A percentile compares a stretch with the other conserved stretches of the same genome.
phyloP scores from a whole-genome alignment of 768 basidiomycete genomes.

The Tylopilus vinaceipallidus region DNA sequence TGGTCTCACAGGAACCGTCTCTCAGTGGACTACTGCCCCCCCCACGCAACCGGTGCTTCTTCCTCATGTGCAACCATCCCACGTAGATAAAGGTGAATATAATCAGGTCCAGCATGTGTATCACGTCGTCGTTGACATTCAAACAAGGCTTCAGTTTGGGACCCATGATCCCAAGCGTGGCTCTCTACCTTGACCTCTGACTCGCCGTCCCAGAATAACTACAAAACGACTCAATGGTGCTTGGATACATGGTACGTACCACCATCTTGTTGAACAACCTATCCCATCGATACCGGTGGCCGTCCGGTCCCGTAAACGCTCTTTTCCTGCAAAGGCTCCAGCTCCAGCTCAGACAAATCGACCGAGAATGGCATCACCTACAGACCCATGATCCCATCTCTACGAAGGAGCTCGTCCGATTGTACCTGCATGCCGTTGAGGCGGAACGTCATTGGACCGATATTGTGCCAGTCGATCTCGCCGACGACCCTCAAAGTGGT shows the following conservation, averaged over 20 bases:
- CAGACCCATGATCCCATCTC: slow-evolving; percentile 17
- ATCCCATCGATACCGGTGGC: slow-evolving; percentile 32
- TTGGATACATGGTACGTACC: too few species aligned
- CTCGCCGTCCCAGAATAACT: slow-evolving; percentile 19
- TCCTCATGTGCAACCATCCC: slow-evolving; percentile 24
- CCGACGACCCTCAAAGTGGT: slow-evolving; percentile 31
- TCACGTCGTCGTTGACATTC: slow-evolving; percentile 15
- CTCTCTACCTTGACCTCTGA: slow-evolving; percentile 11
- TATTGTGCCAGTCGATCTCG: slow-evolving; percentile 32
- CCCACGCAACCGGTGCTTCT: too few species aligned
- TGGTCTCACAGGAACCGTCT: too few species aligned
- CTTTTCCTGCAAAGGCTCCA: slow-evolving; percentile 13
- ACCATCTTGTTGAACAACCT: slow-evolving; percentile 13
- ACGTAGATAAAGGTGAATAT: slow-evolving; percentile 27
- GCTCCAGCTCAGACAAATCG: neutral
- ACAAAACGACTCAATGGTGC: too few species aligned
- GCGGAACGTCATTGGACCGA: slow-evolving; percentile 27
- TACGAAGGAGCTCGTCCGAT: slow-evolving; percentile 21
- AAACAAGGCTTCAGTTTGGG: slow-evolving; percentile 11
- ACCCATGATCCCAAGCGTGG: slow-evolving; percentile 16
- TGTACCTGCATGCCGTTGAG: slow-evolving; percentile 28
- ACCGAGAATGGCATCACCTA: slow-evolving; percentile 1
- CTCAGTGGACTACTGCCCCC: too few species aligned
- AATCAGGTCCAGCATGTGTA: slow-evolving; percentile 24
- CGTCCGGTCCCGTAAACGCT: slow-evolving; percentile 33